These are phyloP conservation scores for Dendrobium catenatum DNA, from an alignment of 106 monocot genomes.

Conservation along the genomic window DNA sequence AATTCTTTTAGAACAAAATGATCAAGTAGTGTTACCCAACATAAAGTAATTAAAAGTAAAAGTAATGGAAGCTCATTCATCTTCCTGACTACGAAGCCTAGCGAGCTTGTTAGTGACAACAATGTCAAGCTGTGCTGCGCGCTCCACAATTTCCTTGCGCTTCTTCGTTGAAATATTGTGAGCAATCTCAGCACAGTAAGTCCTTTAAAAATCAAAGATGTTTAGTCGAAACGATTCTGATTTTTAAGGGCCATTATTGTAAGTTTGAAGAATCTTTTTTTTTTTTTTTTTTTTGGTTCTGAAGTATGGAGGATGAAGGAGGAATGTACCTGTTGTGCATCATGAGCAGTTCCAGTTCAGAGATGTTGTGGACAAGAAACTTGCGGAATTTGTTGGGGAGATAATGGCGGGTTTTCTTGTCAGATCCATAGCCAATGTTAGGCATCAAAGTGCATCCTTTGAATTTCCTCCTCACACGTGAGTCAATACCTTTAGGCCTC, in stretches of 20 bases:
- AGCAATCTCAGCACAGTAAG: constrained; percentile 65
- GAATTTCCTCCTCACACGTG: constrained; percentile 51
- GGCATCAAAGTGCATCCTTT: constrained; percentile 53
- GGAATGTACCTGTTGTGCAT: constrained; percentile 41
- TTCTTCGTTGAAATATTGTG: constrained; percentile 63
- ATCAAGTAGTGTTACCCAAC: too few species aligned
- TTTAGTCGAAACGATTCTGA: too few species aligned
- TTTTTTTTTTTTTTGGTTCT: too few species aligned
- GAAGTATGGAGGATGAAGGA: too few species aligned
- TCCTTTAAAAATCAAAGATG: constrained; percentile 16
- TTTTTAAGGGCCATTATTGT: too few species aligned
- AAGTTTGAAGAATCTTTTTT: too few species aligned
- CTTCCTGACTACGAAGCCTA: constrained; percentile 64
- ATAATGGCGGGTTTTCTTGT: constrained; percentile 42
- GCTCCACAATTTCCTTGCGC: constrained; percentile 61
- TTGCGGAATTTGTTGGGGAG: constrained; percentile 38
- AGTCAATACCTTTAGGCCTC: constrained; percentile 63
- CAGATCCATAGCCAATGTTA: constrained; percentile 49
- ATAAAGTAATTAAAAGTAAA: too few species aligned
- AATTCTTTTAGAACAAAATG: too few species aligned
- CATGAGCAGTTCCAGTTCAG: constrained; percentile 39
- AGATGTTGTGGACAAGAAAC: constrained; percentile 30
- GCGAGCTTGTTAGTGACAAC: constrained; percentile 69
- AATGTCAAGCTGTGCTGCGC: constrained; percentile 57
- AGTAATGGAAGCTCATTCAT: constrained; percentile 28